phyloP scores from a whole-genome alignment of 352 stramenopile genomes.

The Phytophthora pinifolia region DNA sequence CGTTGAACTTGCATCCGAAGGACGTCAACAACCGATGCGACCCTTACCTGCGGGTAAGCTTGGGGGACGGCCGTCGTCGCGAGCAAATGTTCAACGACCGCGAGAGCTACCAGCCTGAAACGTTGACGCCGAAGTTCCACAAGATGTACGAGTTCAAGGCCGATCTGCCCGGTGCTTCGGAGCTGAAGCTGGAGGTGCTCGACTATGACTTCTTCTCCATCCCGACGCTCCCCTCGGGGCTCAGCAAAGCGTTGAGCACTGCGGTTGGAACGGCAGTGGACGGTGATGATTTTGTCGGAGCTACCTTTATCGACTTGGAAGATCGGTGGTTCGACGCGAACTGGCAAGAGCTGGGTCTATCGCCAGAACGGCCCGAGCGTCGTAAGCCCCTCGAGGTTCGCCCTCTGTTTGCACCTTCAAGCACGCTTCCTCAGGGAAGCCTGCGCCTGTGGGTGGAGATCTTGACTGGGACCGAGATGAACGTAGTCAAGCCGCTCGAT shows the following conservation, averaged over 20 bases:
- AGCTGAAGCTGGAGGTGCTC: conserved; percentile 65
- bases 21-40: conserved; percentile 85
- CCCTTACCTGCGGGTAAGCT: conserved; percentile 79
- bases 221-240: conserved; percentile 44
- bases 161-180: conserved; percentile 76
- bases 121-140: conserved; percentile 87
- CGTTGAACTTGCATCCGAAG: conserved; percentile 76
- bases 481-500: conserved; percentile 67
- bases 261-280: conserved; percentile 48
- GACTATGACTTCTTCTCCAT: conserved; percentile 81
- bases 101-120: conserved; percentile 75
- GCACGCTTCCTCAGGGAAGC: conserved; percentile 64
- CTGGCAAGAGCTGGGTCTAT: conserved; percentile 76
- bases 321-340: conserved; percentile 91
- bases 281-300: conserved; percentile 90
- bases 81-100: conserved; percentile 80
- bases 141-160: conserved; percentile 91
- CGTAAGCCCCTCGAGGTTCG: conserved; percentile 69
- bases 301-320: conserved; percentile 92
- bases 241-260: conserved; percentile 51
- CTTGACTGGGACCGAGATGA: conserved; percentile 68
- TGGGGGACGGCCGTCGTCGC: conserved; percentile 73
- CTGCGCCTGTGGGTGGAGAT: conserved; percentile 91
- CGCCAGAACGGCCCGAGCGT: conserved; percentile 30
- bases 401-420: conserved; percentile 71